Conservation (phyloP, 805 yeast species). For the Starmera quercuum region DNA sequence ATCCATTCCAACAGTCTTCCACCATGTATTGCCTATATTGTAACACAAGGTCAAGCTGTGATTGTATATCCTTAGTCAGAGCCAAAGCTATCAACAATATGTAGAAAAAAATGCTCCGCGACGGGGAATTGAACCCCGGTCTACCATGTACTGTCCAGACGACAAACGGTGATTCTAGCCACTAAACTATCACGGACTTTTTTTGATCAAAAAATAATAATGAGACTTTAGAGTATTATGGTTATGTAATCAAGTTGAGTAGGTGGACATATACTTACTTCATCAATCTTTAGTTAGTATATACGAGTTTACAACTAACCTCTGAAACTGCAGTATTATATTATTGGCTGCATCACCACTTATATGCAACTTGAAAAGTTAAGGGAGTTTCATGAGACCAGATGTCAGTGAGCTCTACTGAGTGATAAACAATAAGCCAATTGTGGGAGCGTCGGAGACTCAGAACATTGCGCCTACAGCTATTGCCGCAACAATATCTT, state of each 20-base stretch:
- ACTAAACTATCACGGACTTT: conserved; percentile 2
- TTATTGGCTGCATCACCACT: neutral
- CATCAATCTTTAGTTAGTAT: no score
- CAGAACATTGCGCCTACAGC: neutral
- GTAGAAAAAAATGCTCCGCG: conserved; percentile 1
- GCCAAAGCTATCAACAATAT: neutral
- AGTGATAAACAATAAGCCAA: no score
- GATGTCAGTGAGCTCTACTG: no score
- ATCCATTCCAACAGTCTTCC: no score
- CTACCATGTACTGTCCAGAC: conserved; percentile 1
- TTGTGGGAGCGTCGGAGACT: neutral
- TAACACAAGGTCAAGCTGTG: neutral
- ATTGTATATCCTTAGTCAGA: no score
- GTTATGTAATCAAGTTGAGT: neutral
- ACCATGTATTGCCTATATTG: neutral
- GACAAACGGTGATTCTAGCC: conserved; percentile 3
- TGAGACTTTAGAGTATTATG: no score
- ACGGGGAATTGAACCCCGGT: conserved; percentile 4
- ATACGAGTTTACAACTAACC: neutral
- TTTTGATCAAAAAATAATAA: no score
- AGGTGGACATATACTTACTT: neutral
- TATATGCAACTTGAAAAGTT: neutral
- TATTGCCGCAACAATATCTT: neutral
- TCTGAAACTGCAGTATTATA: neutral
- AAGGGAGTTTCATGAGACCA: no score